Base-by-base conservation (phyloP, 2,329 filamentous ascomycete genomes). In the Aspergillus thermomutatus region DNA sequence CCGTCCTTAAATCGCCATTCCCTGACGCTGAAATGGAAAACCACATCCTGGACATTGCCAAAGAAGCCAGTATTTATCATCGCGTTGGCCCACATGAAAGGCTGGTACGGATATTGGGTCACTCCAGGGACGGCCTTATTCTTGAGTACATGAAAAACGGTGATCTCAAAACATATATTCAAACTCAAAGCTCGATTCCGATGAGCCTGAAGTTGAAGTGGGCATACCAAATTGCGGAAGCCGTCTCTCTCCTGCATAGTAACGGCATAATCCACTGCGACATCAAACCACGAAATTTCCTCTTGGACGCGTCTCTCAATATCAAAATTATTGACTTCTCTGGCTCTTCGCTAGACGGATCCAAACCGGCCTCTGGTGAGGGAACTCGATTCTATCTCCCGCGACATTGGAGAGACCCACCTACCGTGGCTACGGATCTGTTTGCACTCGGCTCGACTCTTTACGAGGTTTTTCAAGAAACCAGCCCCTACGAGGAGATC, bases 211-310 rank as follows among this genome's bases (percentile, higher is more conserved):
- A 60, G 37, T 48, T 62, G 49, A 61, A 58, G 43, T 75, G 73
- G 74, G 64, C 64, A 46, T 63, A 64, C 8, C 68, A 76, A 58
- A 67, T 68, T 48, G 64, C 71, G 31, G 66, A 74, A 61, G 73
- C 67, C 9, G 54, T 77, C 27, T 59, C 60, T 47, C 63, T 72
- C 46, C 55, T 78, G 28, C 76, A 78, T 66, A 65, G 59, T 10
- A 66, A 67, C 56, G 60, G 64, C n/a, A 67, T 77, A 14, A 69
- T 77, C 58, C 75, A 78, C 58, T 74, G 69, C 61, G 73, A 78
- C 59, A 63, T 77, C 28, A 69, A 71, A 59, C 73, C 74, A 3
- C 70, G 68, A 50, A 76, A 78, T 58, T 72, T 77, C 52, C 64
- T 77, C 0, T 58, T 78, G 19, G 71, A 76, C 58, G 59, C 62